A percentile compares a stretch with the other conserved stretches of the same genome.
Evolutionary conservation across 2,329 filamentous ascomycete genomes (phyloP).

Genomic region (Cladosporium phlei): DNA sequence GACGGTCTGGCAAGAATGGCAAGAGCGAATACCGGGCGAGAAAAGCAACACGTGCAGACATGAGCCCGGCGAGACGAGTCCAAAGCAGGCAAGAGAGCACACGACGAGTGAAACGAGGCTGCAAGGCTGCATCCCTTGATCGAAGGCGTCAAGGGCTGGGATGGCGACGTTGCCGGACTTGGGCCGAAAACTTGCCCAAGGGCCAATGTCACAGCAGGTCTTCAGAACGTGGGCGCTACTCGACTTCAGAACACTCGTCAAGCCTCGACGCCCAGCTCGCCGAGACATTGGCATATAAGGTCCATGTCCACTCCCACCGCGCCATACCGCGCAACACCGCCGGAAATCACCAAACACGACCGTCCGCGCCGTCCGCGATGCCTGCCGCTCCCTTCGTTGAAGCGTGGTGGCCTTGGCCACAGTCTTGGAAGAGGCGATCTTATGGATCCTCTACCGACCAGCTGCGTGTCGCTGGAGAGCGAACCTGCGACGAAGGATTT

Average conservation of each 20-base stretch:
- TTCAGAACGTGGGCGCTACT: not conserved
- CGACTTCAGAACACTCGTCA: not conserved
- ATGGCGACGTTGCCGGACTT: too few relatives aligned
- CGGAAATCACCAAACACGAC: not conserved
- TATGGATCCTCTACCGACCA: conserved; percentile 2
- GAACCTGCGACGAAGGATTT: not conserved
- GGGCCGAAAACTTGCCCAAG: too few relatives aligned
- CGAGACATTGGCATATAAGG: conserved; percentile 1
- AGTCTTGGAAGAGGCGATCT: conserved; percentile 5
- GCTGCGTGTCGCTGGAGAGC: not conserved
- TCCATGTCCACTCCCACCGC: not conserved
- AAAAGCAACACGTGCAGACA: not conserved
- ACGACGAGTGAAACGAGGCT: not conserved
- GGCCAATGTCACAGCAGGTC: not conserved
- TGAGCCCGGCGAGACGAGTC: not conserved
- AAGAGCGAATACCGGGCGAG: not conserved
- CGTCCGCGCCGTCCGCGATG: not conserved
- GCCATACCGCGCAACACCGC: not conserved
- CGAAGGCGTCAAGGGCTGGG: too few relatives aligned
- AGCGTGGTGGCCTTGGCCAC: conserved; percentile 2
- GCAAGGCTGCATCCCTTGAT: too few relatives aligned
- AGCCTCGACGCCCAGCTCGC: not conserved
- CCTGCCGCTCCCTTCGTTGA: not conserved
- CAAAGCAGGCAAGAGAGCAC: not conserved
- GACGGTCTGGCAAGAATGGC: not conserved